phyloP scores from a whole-genome alignment of 208 protist species.

The Trypanosoma lewisi region DNA sequence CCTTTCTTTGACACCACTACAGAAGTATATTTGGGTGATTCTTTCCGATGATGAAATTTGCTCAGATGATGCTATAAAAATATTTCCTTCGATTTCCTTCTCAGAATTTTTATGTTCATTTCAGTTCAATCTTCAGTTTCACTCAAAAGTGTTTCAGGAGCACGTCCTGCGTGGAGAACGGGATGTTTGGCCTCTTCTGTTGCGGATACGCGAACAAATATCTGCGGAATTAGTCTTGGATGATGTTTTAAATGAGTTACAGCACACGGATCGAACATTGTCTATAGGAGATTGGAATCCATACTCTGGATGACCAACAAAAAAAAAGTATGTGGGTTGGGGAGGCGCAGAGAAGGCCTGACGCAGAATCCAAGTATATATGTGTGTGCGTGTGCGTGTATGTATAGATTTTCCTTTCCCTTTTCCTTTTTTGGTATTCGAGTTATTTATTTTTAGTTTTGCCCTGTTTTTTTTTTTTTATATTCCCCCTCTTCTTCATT shows the following conservation, averaged over 20 bases:
- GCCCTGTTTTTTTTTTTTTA: slow-evolving; percentile 26
- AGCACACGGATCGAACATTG: neutral
- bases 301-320: slow-evolving; percentile 2
- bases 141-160: slow-evolving; percentile 11
- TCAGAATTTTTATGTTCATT: slow-evolving; percentile 23
- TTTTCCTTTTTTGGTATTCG: neutral
- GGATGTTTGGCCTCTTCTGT: slow-evolving; percentile 41
- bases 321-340: too few species aligned
- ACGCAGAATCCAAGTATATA: too few species aligned
- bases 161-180: slow-evolving; percentile 35
- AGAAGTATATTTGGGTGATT: slow-evolving; percentile 15
- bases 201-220: slow-evolving; percentile 38
- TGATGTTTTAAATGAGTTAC: slow-evolving; percentile 31
- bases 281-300: slow-evolving; percentile 3
- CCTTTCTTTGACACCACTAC: slow-evolving; percentile 13
- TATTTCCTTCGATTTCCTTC: slow-evolving; percentile 21
- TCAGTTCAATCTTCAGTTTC: slow-evolving; percentile 10
- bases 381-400: neutral
- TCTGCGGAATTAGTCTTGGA: slow-evolving; percentile 37
- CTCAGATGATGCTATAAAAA: slow-evolving; percentile 19
- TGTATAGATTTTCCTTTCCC: slow-evolving; percentile 7
- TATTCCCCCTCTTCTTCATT: neutral
- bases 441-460: slow-evolving; percentile 8
- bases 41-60: slow-evolving; percentile 3
- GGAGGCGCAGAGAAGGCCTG: too few species aligned